A percentile compares a stretch with the other conserved stretches of the same genome.
Conservation (phyloP, 805 yeast species). For the Metschnikowia similis region DNA sequence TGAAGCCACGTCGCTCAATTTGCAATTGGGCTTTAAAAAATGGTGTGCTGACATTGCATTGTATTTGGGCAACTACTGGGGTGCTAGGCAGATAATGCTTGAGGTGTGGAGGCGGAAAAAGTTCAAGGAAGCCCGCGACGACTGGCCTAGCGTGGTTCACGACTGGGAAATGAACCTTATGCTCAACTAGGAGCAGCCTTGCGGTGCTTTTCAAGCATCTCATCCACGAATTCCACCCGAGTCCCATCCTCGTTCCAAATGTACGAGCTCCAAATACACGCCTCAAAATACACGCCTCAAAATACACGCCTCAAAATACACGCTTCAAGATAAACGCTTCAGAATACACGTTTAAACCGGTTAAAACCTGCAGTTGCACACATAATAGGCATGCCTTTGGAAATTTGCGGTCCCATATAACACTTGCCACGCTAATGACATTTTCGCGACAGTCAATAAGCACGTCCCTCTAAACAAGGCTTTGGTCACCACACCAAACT, state of each 20-base stretch:
- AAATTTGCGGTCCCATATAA: not conserved
- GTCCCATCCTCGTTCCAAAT: not conserved
- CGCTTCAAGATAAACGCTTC: not conserved
- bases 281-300: not conserved
- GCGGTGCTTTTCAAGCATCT: not conserved
- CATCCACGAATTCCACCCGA: not conserved
- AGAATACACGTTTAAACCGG: not conserved
- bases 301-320: not conserved
- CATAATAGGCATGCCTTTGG: too few relatives aligned
- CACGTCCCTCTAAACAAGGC: not conserved
- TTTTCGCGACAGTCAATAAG: not conserved
- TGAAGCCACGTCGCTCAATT: conserved; percentile 54
- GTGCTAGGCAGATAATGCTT: conserved; percentile 76
- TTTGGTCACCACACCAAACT: not conserved
- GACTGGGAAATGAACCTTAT: conserved; percentile 86
- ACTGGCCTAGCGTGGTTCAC: conserved; percentile 74
- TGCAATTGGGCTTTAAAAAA: conserved; percentile 62
- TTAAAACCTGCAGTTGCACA: too few relatives aligned
- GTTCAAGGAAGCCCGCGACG: conserved; percentile 52
- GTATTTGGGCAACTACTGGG: conserved; percentile 72
- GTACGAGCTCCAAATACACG: not conserved
- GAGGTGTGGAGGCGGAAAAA: conserved; percentile 81
- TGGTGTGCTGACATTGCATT: conserved; percentile 68
- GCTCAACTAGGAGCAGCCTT: conserved; percentile 40
- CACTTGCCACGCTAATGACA: too few relatives aligned